A percentile compares a stretch with the other conserved stretches of the same genome.
phyloP scores from a whole-genome alignment of 2,329 filamentous ascomycete species.

The Sclerotinia minor region DNA sequence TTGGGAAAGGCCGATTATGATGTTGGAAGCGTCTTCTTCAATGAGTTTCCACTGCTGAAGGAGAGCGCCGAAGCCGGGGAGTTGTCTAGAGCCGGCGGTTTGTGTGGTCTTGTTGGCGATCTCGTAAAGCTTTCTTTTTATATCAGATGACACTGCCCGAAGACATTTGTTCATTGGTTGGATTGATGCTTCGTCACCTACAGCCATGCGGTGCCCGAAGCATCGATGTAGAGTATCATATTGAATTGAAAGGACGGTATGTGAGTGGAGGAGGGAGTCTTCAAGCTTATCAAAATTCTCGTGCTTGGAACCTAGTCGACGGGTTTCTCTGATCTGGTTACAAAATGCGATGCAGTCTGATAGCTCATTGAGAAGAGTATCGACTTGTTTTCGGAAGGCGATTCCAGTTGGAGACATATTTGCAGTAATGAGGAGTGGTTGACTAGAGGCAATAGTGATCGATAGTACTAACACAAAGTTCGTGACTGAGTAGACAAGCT shows the following conservation, averaged over 20 bases:
- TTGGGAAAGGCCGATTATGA: conserved; percentile 11
- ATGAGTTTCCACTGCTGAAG: conserved; percentile 19
- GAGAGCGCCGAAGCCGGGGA: conserved; percentile 11
- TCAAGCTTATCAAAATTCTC: conserved; percentile 19
- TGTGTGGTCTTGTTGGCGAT: conserved; percentile 4
- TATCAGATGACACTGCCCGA: conserved; percentile 11
- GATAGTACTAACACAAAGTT: not conserved
- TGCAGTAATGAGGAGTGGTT: not conserved
- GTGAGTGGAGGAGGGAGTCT: not conserved
- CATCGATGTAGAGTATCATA: conserved; percentile 15
- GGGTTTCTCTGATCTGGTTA: conserved; percentile 14
- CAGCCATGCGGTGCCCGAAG: conserved; percentile 14
- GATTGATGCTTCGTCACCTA: conserved; percentile 9
- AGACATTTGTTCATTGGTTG: conserved; percentile 16
- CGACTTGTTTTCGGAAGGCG: conserved; percentile 12
- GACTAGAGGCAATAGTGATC: not conserved
- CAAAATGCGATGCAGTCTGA: conserved; percentile 18
- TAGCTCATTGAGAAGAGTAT: conserved; percentile 10
- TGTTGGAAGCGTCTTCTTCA: conserved; percentile 11
- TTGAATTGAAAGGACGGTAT: not conserved
- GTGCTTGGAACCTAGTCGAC: conserved; percentile 17
- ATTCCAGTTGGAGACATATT: conserved; percentile 19
- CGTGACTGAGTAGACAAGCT: conserved; percentile 1
- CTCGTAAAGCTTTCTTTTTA: conserved; percentile 15
- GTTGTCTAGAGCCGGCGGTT: not conserved